Percentiles rank a stretch among this genome's conserved stretches.
These are phyloP conservation scores for Astragalus glycyphyllos DNA, from an alignment of 306 rosid species.

Conservation along the genomic window DNA sequence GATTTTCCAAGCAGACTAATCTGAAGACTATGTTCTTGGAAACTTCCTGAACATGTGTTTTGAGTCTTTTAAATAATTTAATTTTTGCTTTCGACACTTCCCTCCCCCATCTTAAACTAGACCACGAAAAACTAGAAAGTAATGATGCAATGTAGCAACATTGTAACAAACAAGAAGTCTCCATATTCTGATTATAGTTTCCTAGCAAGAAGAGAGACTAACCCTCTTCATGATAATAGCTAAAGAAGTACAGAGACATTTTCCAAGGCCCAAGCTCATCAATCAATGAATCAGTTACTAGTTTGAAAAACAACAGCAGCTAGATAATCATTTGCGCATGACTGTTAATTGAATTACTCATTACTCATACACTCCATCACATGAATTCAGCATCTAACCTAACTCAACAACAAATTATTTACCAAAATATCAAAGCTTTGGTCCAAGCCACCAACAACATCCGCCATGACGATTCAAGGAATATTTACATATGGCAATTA, in stretches of 20 bases:
- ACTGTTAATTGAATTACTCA: neutral
- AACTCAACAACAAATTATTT: conserved; percentile 2
- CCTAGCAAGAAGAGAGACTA: neutral
- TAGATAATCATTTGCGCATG: too few relatives aligned
- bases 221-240: neutral
- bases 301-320: too few relatives aligned
- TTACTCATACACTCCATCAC: neutral
- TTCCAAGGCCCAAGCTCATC: neutral
- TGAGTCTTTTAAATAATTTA: neutral
- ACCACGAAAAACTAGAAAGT: neutral
- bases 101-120: conserved; percentile 6
- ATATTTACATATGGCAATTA: too few relatives aligned
- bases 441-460: neutral
- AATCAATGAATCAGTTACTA: neutral
- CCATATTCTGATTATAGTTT: neutral
- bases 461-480: too few relatives aligned
- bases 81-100: conserved; percentile 5
- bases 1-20: neutral
- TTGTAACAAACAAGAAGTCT: neutral
- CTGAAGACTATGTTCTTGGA: neutral
- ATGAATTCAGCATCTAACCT: conserved; percentile 9
- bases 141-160: conserved; percentile 5
- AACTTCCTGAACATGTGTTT: neutral
- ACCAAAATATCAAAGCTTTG: neutral
- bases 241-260: neutral